Percentiles rank a stretch among this genome's conserved stretches.
These are phyloP conservation scores for Arthrobotrys sphaeroides DNA, from an alignment of 2,329 filamentous ascomycete species.

Conservation along the genomic window DNA sequence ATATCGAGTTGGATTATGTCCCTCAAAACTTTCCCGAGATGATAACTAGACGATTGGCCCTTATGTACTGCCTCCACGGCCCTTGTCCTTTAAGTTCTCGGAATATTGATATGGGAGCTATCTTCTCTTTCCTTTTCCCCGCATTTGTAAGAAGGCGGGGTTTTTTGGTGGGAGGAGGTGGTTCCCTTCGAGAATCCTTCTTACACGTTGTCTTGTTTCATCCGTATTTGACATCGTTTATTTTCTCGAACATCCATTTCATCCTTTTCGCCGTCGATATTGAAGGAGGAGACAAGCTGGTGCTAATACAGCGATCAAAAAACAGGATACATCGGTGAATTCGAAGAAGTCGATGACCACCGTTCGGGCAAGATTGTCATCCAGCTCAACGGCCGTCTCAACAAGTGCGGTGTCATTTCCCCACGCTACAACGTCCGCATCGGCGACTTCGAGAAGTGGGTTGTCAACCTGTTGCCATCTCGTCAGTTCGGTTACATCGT, in stretches of 20 bases:
- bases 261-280: slow-evolving; percentile 61
- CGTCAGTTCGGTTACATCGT: slow-evolving; percentile 99
- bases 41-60: slow-evolving; percentile 99
- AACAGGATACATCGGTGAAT: slow-evolving; percentile 97
- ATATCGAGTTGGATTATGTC: slow-evolving; percentile 38
- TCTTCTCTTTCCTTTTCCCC: slow-evolving; percentile 44
- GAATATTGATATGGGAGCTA: slow-evolving; percentile 76
- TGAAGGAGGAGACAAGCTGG: neutral
- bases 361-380: slow-evolving; percentile 99
- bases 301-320: slow-evolving; percentile 20
- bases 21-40: slow-evolving; percentile 71
- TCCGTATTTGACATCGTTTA: slow-evolving; percentile 76
- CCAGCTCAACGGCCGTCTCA: slow-evolving; percentile 89
- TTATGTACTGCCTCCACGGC: slow-evolving; percentile 75
- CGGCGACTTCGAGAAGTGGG: slow-evolving; percentile 98
- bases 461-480: slow-evolving; percentile 96
- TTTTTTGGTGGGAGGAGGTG: slow-evolving; percentile 69
- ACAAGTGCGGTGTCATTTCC: slow-evolving; percentile 77
- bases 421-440: slow-evolving; percentile 99
- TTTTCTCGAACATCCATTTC: slow-evolving; percentile 82
- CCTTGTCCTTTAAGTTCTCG: slow-evolving; percentile 99
- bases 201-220: slow-evolving; percentile 81
- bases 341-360: slow-evolving; percentile 99
- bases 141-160: slow-evolving; percentile 54
- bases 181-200: slow-evolving; percentile 64